Evolutionary conservation across 768 basidiomycete species (phyloP).

Genomic region (Chalciporus sphaerocephalus): DNA sequence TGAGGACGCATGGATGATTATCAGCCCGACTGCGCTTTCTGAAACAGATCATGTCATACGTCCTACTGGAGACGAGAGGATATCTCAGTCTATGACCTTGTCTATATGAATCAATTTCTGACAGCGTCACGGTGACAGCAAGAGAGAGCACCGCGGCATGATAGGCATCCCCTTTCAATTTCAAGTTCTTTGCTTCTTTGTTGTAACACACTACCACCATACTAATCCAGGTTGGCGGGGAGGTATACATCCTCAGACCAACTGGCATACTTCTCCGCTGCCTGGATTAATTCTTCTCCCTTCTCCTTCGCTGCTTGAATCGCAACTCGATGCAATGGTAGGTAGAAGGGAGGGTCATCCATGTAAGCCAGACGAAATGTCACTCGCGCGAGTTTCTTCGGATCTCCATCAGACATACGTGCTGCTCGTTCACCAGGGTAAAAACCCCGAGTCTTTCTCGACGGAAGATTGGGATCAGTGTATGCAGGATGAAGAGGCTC

Average conservation of each 20-base stretch:
- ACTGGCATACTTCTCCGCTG: constrained; percentile 24
- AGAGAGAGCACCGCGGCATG: too few relatives aligned
- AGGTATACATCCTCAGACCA: constrained; percentile 29
- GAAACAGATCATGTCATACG: too few relatives aligned
- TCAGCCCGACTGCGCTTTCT: too few relatives aligned
- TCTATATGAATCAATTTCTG: too few relatives aligned
- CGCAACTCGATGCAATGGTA: constrained; percentile 23
- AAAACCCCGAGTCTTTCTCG: constrained; percentile 10
- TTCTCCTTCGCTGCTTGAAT: constrained; percentile 19
- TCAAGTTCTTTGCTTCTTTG: not conserved
- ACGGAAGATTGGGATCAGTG: constrained; percentile 13
- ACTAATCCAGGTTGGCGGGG: constrained; percentile 5
- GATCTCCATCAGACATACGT: constrained; percentile 15
- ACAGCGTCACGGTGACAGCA: too few relatives aligned
- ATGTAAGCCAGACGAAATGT: constrained; percentile 17
- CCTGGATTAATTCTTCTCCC: constrained; percentile 19
- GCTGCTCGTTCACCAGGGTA: constrained; percentile 8
- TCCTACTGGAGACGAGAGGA: too few relatives aligned
- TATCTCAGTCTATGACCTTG: too few relatives aligned
- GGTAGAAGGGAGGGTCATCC: constrained; percentile 24
- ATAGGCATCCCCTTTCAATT: not conserved
- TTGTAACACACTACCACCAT: not conserved
- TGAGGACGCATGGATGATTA: too few relatives aligned
- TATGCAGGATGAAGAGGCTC: constrained; percentile 21
- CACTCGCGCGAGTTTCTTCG: constrained; percentile 19